Conservation (phyloP, 202 grass and related monocot genomes). For the Carex sylvatica region DNA sequence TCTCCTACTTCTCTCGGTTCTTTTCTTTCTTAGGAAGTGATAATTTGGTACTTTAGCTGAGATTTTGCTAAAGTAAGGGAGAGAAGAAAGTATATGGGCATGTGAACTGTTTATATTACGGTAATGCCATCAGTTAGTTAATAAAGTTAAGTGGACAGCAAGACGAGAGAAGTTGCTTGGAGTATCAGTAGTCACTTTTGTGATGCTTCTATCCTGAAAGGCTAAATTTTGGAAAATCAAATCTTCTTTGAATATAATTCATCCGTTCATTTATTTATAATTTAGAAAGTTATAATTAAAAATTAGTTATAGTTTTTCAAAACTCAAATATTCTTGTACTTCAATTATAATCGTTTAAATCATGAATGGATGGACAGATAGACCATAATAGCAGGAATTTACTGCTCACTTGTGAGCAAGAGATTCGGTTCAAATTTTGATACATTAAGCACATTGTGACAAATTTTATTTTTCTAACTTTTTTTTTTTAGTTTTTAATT, state of each 20-base stretch:
- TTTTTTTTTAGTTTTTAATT: not conserved
- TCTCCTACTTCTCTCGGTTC: slow-evolving; percentile 11
- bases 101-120: slow-evolving; percentile 1
- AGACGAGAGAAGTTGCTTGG: not conserved
- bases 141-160: not conserved
- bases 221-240: not conserved
- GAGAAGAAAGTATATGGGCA: not conserved
- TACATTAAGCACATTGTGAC: not conserved
- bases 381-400: no score
- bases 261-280: no score
- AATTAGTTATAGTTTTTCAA: no score
- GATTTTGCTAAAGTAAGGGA: not conserved
- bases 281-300: no score
- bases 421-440: not conserved
- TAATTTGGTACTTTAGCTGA: slow-evolving; percentile 15
- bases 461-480: not conserved
- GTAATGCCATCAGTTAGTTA: slow-evolving; percentile 1
- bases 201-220: not conserved
- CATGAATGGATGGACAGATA: no score
- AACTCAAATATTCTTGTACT: no score
- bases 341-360: no score
- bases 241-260: no score
- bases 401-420: no score
- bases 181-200: not conserved
- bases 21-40: slow-evolving; percentile 26